These are phyloP conservation scores for Sistotremastrum niveocremeum DNA, from an alignment of 768 basidiomycete species.

Conservation along the genomic window DNA sequence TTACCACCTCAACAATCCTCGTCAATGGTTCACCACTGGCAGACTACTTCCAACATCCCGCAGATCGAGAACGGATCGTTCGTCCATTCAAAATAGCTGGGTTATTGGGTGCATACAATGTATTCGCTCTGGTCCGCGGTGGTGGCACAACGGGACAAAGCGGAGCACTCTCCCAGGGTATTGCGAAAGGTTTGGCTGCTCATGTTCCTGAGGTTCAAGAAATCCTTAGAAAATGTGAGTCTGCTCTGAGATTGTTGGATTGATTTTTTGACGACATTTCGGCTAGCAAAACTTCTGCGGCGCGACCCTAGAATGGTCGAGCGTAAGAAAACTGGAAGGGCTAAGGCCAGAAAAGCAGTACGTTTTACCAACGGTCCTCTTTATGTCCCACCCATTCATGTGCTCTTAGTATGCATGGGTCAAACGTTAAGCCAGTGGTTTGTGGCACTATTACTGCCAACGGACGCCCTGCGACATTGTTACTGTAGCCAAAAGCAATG, in stretches of 20 bases:
- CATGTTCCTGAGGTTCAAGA: constrained; percentile 53
- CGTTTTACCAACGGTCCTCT: constrained; percentile 19
- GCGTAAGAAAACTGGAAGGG: constrained; percentile 88
- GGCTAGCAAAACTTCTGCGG: constrained; percentile 65
- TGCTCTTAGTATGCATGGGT: constrained; percentile 75
- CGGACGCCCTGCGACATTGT: neutral
- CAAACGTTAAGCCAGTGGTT: constrained; percentile 52
- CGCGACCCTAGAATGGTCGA: constrained; percentile 98
- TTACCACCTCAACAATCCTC: constrained; percentile 54
- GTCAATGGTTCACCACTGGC: constrained; percentile 76
- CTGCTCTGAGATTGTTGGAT: neutral
- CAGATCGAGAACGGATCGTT: constrained; percentile 70
- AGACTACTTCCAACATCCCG: constrained; percentile 59
- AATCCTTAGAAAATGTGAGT: constrained; percentile 62
- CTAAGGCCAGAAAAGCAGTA: constrained; percentile 88
- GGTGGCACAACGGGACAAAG: constrained; percentile 90
- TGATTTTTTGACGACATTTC: constrained; percentile 1
- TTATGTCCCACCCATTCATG: constrained; percentile 2
- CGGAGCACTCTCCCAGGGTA: constrained; percentile 70
- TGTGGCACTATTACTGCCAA: neutral
- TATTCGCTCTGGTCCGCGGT: constrained; percentile 62
- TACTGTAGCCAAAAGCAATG: neutral
- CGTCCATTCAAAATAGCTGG: constrained; percentile 79
- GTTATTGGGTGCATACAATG: constrained; percentile 71
- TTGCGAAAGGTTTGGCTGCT: constrained; percentile 59